Base-by-base conservation (phyloP, 163 green algal species). In the Chlamydomonas reinhardtii region DNA sequence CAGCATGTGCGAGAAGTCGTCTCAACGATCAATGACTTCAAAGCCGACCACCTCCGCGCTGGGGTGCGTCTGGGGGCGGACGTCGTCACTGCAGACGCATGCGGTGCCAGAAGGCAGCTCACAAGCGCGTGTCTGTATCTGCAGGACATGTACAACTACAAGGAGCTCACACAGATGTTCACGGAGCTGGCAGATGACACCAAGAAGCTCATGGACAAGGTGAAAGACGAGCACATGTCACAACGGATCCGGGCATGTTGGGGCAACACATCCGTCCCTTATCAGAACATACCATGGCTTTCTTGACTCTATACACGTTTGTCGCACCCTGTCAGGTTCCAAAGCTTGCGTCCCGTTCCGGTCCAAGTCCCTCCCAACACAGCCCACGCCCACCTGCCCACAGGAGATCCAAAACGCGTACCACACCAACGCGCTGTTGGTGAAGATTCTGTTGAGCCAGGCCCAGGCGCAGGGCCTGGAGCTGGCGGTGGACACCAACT, bases 121-220 rank as follows among this genome's bases (percentile, higher is more conserved):
- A n/a, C 17, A 64, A n/a, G 5, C 24, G 14, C 17, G n/a, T 65
- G 17, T 37, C 29, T 19, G 9, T 35, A 3, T 39, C 5, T 39
- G 69, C 74, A 92, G 80, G 88, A 93, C 22, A 90, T 93, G 85
- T 93, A 93, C 74, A 93, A 89, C 39, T 91, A 81, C 73, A 72
- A 88, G 54, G 90, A 93, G 52, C 14, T 90, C 27, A 34, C 12
- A 0, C 59, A 61, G 8, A 61, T 93, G 22, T 85, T 92, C 17
- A 35, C 70, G 11, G 83, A 91, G 2, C 64, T 91, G 61, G 80
- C 85, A 31, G 34, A 61, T 20, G 82, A 87, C 17, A 80, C 86
- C n/a, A 69, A 73, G 43, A 24, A 75, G n/a, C 77, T 91, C 2
- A 85, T 92, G 29, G 90, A 93, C 61, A 91, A 88, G 82, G 89